Base-by-base conservation (phyloP, 345 rosid species). In the Salix dunnii region DNA sequence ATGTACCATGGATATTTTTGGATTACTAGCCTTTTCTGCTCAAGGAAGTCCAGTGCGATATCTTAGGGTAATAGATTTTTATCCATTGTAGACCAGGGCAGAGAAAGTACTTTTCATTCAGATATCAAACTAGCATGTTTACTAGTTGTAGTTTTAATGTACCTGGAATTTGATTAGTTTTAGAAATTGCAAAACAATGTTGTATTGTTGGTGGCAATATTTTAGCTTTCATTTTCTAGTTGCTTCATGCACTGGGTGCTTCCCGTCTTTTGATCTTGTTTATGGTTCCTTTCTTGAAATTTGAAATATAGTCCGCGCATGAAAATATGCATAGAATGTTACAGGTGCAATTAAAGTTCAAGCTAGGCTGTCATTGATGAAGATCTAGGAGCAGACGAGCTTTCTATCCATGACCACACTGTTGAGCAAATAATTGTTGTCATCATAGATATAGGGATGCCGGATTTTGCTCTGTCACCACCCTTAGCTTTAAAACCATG, bases 41-140 rank as follows among this genome's bases (percentile, higher is more conserved):
- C n/a, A 42, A 68, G 80, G 75, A 72, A 55, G 75, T 77, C 70
- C 55, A 28, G 28, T 68, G 42, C 66, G 46, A 68, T 46, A 80
- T 27, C 65, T 42, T 48, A 46, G 71, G 73, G 55, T 74, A 63
- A 27, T 53, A 36, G 76, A 51, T 67, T 77, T 27, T 77, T n/a
- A 31, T 74, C 72, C 10, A 21, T 61, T 40, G 14, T 77, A 80
- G 70, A 70, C 67, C 75, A 65, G 70, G 63, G 66, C 75, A 55
- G 38, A 75, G 58, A 43, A 64, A 27, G 16, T 28, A n/a, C 49
- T 67, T 40, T 66, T 70, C 64, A 65, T 18, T 67, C 18, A 31
- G 25, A 28, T 17, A 51, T 43, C 48, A 35, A 66, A 53, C 27
- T 67, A 10, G 49, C 28, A 30, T 60, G 51, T 75, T 67, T 66